Base-by-base conservation (phyloP, 768 basidiomycete genomes). In the Suillus ampliporus region DNA sequence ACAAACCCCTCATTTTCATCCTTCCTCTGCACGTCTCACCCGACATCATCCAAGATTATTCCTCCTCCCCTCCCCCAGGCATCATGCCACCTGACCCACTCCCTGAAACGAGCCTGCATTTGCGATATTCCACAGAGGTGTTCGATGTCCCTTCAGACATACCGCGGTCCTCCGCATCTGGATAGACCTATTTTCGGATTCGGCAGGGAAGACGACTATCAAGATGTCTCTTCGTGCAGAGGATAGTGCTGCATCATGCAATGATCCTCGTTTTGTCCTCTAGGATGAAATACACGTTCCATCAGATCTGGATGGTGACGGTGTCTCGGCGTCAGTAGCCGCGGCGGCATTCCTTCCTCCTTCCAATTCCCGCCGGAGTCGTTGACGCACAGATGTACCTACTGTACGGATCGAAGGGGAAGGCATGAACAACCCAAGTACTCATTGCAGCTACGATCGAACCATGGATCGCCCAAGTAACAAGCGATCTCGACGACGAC, bases 361-460 rank as follows among this genome's bases (percentile, higher is more conserved):
- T 11, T 66, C 71, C 0, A 65, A 68, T 2, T 83, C 85, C 11
- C 78, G 78, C 52, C 74, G 76, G 8, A 72, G 72, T 6, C 74
- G 64, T 60, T 65, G 65, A 7, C 72, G 70, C 0, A 38, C 65
- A 11, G 68, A 73, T 60, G 28, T 80, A 68, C 64, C 78, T 63
- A 59, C 72, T 46, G 46, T 75, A 11, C 73, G 64, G 37, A 62
- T 72, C 41, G 65, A 68, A 1, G 44, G 64, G 19, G 72, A 69
- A 40, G 38, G 77, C 44, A 78, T 69, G 34, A n/a, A 75, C 71
- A 65, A 75, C 72, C 60, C 76, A 71, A 65, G 80, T 92, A 28
- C 79, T 97, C n/a, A 79, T 96, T 17, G 95, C 93, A 0, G 94
- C 94, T 5, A 95, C 93, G 4, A 93, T 96, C 69, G 95, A 96